Percentiles rank a stretch among this genome's conserved stretches.
These are phyloP conservation scores for Aeschynomene evenia DNA, from an alignment of 306 rosid genomes.

Conservation along the genomic window DNA sequence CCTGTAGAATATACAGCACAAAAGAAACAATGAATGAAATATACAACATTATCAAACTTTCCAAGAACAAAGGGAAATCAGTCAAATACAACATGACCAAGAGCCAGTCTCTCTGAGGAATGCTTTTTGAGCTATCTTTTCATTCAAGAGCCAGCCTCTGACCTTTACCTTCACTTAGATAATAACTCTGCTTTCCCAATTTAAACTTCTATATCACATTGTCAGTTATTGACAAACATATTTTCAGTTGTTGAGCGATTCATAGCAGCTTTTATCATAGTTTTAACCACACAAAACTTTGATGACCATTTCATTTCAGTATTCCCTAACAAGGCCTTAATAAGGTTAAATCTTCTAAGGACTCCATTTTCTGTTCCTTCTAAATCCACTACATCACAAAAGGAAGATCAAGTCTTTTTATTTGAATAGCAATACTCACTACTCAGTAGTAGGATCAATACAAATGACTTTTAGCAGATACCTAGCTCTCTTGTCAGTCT, in stretches of 20 bases:
- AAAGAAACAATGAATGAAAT: not conserved
- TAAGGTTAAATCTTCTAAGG: not conserved
- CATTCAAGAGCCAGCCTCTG: not conserved
- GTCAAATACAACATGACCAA: not conserved
- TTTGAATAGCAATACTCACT: not conserved
- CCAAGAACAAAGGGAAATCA: not conserved
- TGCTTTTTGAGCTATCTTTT: too few species aligned
- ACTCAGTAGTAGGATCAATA: not conserved
- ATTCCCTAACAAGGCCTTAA: not conserved
- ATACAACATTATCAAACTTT: not conserved
- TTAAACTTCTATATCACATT: not conserved
- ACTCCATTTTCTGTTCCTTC: not conserved
- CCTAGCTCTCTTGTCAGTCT: not conserved
- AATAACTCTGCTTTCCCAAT: not conserved
- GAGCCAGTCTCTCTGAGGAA: not conserved
- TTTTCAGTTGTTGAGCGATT: not conserved
- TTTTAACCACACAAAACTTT: not conserved
- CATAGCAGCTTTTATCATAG: not conserved
- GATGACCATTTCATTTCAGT: not conserved
- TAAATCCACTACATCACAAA: not conserved
- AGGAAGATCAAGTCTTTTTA: not conserved
- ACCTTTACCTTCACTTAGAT: not conserved
- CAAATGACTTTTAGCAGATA: not conserved
- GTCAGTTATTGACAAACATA: not conserved
- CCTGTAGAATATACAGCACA: constrained; percentile 8